Conservation (phyloP, 306 rosid genomes). For the Rosa persica region DNA sequence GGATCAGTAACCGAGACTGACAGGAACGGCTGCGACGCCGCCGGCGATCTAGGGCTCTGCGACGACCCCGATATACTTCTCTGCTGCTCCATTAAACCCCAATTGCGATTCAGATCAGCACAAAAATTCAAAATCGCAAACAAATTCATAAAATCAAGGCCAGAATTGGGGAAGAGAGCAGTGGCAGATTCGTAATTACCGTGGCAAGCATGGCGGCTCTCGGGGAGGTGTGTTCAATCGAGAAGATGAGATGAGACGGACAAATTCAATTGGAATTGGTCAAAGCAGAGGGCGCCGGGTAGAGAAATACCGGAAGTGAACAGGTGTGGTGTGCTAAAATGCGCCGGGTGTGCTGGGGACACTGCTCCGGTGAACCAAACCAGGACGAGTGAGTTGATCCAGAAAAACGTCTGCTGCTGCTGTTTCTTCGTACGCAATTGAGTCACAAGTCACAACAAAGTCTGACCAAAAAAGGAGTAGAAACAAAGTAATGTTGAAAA, state of each 20-base stretch:
- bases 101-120: background rate
- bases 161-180: background rate
- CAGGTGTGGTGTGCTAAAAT: background rate
- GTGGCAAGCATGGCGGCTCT: constrained; percentile 38
- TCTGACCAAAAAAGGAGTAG: background rate
- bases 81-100: constrained; percentile 63
- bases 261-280: background rate
- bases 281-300: background rate
- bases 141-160: background rate
- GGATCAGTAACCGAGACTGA: constrained; percentile 92
- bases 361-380: background rate
- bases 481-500: background rate
- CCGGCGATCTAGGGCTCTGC: constrained; percentile 95
- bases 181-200: constrained; percentile 53
- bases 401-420: background rate
- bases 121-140: background rate
- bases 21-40: constrained; percentile 72
- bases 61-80: constrained; percentile 60
- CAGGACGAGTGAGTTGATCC: background rate
- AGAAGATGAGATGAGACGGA: constrained; percentile 2
- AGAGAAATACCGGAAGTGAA: background rate
- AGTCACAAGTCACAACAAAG: background rate
- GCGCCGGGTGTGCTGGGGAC: constrained; percentile 13
- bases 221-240: background rate
- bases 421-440: background rate